Conservation (phyloP, 805 yeast species). For the Myxozyma melibiosi region DNA sequence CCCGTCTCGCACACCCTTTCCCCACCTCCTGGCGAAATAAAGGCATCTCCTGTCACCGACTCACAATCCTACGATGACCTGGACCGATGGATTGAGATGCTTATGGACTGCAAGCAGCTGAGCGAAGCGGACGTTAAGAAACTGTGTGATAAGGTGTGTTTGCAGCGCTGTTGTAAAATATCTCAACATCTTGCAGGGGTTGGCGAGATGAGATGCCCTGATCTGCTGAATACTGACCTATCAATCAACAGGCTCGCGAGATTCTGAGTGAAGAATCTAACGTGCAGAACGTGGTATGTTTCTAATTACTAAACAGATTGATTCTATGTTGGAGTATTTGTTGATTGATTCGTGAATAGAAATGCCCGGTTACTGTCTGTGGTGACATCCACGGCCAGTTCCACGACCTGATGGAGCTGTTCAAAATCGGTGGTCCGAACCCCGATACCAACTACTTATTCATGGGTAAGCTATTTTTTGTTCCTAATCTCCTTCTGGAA, state of each 20-base stretch:
- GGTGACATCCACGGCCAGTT: conserved; percentile 95
- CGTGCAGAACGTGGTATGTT: conserved; percentile 78
- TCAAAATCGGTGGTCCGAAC: conserved; percentile 91
- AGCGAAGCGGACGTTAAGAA: conserved; percentile 76
- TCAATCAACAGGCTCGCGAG: conserved; percentile 56
- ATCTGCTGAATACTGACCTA: conserved; percentile 52
- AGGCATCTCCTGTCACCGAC: conserved; percentile 28
- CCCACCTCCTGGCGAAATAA: conserved; percentile 12
- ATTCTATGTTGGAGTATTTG: background rate
- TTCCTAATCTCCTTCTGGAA: background rate
- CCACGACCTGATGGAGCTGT: conserved; percentile 90
- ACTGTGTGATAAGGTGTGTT: conserved; percentile 72
- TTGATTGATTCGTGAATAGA: conserved; percentile 9
- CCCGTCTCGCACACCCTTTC: conserved; percentile 27
- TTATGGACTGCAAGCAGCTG: conserved; percentile 77
- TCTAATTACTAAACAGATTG: background rate
- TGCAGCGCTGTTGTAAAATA: no score
- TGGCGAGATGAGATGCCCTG: conserved; percentile 37
- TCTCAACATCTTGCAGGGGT: no score
- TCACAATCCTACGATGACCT: conserved; percentile 57
- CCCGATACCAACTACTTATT: conserved; percentile 89
- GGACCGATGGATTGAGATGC: conserved; percentile 84
- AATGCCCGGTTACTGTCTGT: conserved; percentile 92
- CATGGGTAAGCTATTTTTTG: conserved; percentile 52
- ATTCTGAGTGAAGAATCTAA: conserved; percentile 79